Conservation (phyloP, 2,329 filamentous ascomycete species). For the Trichoderma aggressivum region DNA sequence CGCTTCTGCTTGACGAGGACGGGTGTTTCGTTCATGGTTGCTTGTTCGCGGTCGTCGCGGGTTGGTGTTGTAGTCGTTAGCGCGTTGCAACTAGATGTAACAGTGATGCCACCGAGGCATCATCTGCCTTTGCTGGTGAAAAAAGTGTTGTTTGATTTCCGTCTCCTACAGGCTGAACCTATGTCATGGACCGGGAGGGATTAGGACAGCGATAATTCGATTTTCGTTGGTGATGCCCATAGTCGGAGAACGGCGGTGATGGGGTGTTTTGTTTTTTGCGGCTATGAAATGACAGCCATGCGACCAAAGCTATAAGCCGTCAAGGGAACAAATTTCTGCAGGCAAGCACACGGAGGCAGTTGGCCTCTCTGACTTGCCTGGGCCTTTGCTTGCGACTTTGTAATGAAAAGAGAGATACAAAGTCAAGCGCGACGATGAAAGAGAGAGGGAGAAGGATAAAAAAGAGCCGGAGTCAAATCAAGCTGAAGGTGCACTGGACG, state of each 20-base stretch:
- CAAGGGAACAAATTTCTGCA: background rate
- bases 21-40: constrained; percentile 36
- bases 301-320: constrained; percentile 15
- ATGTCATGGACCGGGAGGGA: constrained; percentile 21
- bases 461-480: constrained; percentile 8
- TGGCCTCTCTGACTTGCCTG: constrained; percentile 10
- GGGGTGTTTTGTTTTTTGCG: background rate
- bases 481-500: background rate
- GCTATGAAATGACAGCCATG: constrained; percentile 16
- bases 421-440: constrained; percentile 10
- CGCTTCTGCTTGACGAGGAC: constrained; percentile 34
- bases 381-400: constrained; percentile 6
- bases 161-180: background rate
- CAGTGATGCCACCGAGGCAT: constrained; percentile 14
- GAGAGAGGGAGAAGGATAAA: background rate
- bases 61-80: constrained; percentile 3
- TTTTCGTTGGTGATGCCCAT: constrained; percentile 26
- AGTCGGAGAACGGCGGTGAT: constrained; percentile 21
- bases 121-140: constrained; percentile 9
- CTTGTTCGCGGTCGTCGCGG: constrained; percentile 32
- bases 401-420: constrained; percentile 12
- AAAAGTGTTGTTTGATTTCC: background rate
- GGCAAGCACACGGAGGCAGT: constrained; percentile 14
- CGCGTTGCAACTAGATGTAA: constrained; percentile 11
- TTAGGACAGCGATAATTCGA: constrained; percentile 20